phyloP scores from a whole-genome alignment of 345 rosid species.

The Eucalyptus erythrocorys region DNA sequence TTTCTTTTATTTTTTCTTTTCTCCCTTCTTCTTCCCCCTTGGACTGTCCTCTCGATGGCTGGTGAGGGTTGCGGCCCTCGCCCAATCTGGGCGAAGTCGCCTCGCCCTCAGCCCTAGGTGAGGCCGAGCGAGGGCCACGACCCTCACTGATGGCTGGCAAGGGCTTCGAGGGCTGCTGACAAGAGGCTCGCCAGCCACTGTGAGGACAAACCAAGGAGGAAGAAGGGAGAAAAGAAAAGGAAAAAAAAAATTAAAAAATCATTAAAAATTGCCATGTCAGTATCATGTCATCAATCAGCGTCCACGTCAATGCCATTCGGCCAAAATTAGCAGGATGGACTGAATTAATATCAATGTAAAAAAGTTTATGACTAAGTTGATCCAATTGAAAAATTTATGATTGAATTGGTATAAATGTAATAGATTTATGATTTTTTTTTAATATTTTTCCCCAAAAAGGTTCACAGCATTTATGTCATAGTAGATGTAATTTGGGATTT shows the following conservation, averaged over 20 bases:
- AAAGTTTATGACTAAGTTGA: fast-evolving
- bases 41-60: fast-evolving
- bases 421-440: fast-evolving
- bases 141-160: fast-evolving
- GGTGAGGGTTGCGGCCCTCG: fast-evolving
- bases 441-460: fast-evolving
- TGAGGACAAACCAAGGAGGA: no score
- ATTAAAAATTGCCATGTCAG: no score
- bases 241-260: no score
- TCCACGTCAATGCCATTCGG: fast-evolving
- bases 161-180: no score
- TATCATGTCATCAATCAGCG: fast-evolving
- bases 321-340: fast-evolving
- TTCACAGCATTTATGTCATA: fast-evolving
- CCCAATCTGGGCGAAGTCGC: fast-evolving
- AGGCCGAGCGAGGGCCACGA: no score
- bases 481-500: no score
- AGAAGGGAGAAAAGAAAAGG: no score
- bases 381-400: fast-evolving
- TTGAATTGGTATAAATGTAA: fast-evolving
- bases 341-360: fast-evolving
- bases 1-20: no score
- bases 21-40: no score
- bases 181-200: fast-evolving
- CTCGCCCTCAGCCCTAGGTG: fast-evolving